A percentile compares a stretch with the other conserved stretches of the same genome.
Evolutionary conservation across 1,284 basidiomycete species (phyloP).

Genomic region (Pseudozyma pruni): DNA sequence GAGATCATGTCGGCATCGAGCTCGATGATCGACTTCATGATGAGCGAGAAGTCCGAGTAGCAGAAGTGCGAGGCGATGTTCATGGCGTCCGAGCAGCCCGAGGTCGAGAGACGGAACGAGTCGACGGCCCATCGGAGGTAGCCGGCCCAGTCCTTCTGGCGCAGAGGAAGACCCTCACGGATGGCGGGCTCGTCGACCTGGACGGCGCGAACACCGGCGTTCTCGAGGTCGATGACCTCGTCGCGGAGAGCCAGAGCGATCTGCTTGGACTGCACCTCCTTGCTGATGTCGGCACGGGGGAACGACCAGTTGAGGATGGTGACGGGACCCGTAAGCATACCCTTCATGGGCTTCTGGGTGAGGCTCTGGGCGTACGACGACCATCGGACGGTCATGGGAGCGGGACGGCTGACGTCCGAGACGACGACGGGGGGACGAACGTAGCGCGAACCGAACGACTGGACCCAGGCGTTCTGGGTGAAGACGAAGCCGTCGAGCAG

Average conservation of each 20-base stretch:
- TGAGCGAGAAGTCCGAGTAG: constrained; percentile 83
- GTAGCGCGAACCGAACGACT: constrained; percentile 89
- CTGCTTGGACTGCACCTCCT: constrained; percentile 97
- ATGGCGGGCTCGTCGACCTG: constrained; percentile 99
- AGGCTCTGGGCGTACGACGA: constrained; percentile 95
- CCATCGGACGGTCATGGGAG: constrained; percentile 97
- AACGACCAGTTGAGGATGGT: constrained; percentile 99
- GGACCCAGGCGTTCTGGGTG: constrained; percentile 99
- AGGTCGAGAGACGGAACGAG: constrained; percentile 66
- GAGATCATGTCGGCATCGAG: constrained; percentile 99
- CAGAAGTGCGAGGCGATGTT: constrained; percentile 68
- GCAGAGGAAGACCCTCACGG: constrained; percentile 81
- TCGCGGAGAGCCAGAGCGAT: constrained; percentile 97
- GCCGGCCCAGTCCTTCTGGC: constrained; percentile 63
- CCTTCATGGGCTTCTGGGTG: constrained; percentile 96
- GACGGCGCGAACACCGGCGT: constrained; percentile 95
- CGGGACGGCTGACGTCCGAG: constrained; percentile 93
- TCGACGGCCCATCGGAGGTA: constrained; percentile 68
- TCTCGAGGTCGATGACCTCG: constrained; percentile 97
- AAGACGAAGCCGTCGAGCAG: constrained; percentile 94
- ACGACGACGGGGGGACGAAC: constrained; percentile 99
- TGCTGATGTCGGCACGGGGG: constrained; percentile 97
- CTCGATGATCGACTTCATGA: constrained; percentile 96
- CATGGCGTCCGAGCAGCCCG: constrained; percentile 63
- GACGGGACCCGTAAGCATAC: constrained; percentile 85